phyloP scores from a whole-genome alignment of 305 asterid genomes.

The Stenogyne calaminthoides region DNA sequence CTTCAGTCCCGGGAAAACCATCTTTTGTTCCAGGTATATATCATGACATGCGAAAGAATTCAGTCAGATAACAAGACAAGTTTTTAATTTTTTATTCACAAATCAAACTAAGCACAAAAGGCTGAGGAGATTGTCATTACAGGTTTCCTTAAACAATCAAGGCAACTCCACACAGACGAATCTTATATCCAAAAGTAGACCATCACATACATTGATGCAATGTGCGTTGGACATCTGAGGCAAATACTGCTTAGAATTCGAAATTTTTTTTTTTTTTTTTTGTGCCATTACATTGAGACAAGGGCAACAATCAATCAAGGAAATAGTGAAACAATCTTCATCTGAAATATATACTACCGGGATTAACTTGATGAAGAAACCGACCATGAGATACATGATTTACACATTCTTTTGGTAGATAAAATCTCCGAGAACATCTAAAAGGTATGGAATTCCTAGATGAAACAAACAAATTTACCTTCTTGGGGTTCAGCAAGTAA shows the following conservation, averaged over 20 bases:
- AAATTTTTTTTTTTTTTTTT: too few species aligned
- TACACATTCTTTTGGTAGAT: neutral
- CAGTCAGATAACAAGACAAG: neutral
- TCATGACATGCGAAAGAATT: slow-evolving; percentile 21
- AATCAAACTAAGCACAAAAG: neutral
- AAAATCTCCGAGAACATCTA: neutral
- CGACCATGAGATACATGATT: neutral
- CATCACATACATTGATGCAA: too few species aligned
- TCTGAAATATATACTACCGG: neutral
- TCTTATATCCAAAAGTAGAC: neutral
- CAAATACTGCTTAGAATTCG: neutral
- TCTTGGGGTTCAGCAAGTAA: slow-evolving; percentile 79
- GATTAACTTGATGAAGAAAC: neutral
- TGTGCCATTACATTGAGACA: neutral
- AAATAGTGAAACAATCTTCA: neutral
- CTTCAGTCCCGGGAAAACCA: slow-evolving; percentile 71
- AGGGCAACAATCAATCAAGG: neutral
- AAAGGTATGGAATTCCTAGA: neutral
- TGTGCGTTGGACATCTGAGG: too few species aligned
- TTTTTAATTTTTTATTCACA: neutral
- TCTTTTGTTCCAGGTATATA: slow-evolving; percentile 65
- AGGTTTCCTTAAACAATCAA: neutral
- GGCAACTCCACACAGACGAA: neutral
- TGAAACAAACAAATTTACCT: slow-evolving; percentile 43
- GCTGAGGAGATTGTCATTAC: neutral